Evolutionary conservation across 202 grass and related monocot species (phyloP).

Genomic region (Setaria italica): DNA sequence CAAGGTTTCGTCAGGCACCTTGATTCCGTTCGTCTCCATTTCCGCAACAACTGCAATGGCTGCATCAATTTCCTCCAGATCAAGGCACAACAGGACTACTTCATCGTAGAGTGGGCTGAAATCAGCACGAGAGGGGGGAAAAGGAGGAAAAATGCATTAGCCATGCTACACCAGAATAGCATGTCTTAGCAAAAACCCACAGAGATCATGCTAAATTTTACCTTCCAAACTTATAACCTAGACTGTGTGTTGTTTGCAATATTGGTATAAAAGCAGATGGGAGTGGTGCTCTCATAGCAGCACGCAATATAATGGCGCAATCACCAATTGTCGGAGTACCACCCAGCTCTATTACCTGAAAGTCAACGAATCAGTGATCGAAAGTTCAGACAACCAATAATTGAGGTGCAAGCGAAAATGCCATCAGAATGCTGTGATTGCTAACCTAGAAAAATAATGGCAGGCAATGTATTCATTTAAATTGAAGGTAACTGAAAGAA

Average conservation of each 20-base stretch:
- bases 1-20: slow-evolving; percentile 80
- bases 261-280: slow-evolving; percentile 83
- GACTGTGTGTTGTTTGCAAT: slow-evolving; percentile 78
- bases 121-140: slow-evolving; percentile 16
- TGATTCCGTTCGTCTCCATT: slow-evolving; percentile 91
- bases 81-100: slow-evolving; percentile 78
- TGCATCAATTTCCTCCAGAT: slow-evolving; percentile 79
- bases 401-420: slow-evolving; percentile 19
- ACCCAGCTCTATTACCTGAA: slow-evolving; percentile 89
- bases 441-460: slow-evolving; percentile 17
- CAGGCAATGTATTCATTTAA: not conserved
- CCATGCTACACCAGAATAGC: not conserved
- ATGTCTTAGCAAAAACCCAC: slow-evolving; percentile 7
- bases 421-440: not conserved
- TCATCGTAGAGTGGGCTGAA: slow-evolving; percentile 87
- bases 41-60: slow-evolving; percentile 90
- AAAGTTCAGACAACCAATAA: slow-evolving; percentile 10
- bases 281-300: slow-evolving; percentile 84
- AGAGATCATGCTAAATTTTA: slow-evolving; percentile 36
- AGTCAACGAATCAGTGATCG: slow-evolving; percentile 44
- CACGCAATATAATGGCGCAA: slow-evolving; percentile 82
- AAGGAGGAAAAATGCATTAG: slow-evolving; percentile 32
- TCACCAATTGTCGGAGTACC: slow-evolving; percentile 89
- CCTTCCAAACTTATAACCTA: slow-evolving; percentile 95
- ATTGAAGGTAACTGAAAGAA: slow-evolving; percentile 30